These are phyloP conservation scores for Cryphonectria nitschkei DNA, from an alignment of 2,329 filamentous ascomycete species.

Conservation along the genomic window DNA sequence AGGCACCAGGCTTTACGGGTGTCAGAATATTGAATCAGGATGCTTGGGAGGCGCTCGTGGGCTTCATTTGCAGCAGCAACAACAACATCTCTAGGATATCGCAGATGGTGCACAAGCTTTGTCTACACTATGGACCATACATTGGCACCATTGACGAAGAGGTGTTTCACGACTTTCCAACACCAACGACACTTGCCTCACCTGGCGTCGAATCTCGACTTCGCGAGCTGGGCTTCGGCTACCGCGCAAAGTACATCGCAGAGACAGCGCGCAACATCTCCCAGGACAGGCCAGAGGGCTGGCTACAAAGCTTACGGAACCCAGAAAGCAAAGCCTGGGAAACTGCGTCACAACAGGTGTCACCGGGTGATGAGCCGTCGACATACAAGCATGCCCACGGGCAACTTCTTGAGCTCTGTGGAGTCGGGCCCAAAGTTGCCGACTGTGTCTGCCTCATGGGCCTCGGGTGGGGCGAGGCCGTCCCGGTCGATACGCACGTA, in stretches of 20 bases:
- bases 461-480: slow-evolving; percentile 90
- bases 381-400: slow-evolving; percentile 79
- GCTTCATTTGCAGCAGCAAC: slow-evolving; percentile 98
- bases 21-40: slow-evolving; percentile 93
- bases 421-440: slow-evolving; percentile 94
- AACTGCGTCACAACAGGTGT: slow-evolving; percentile 26
- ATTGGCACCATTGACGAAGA: slow-evolving; percentile 72
- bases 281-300: slow-evolving; percentile 67
- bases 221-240: slow-evolving; percentile 86
- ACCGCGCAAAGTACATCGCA: slow-evolving; percentile 89
- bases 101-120: slow-evolving; percentile 95
- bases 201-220: slow-evolving; percentile 79
- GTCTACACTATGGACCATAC: slow-evolving; percentile 78
- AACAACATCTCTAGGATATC: slow-evolving; percentile 96
- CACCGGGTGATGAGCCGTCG: slow-evolving; percentile 47
- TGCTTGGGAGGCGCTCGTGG: slow-evolving; percentile 90
- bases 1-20: slow-evolving; percentile 84
- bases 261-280: slow-evolving; percentile 80
- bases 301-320: slow-evolving; percentile 80
- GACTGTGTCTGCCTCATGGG: slow-evolving; percentile 98
- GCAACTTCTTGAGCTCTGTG: slow-evolving; percentile 75
- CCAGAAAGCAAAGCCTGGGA: slow-evolving; percentile 7
- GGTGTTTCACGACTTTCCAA: slow-evolving; percentile 85
- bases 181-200: slow-evolving; percentile 72
- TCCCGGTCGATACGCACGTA: slow-evolving; percentile 96